A percentile compares a stretch with the other conserved stretches of the same genome.
These are phyloP conservation scores for Pyracantha coccinea DNA, from an alignment of 331 rosid species.

Conservation along the genomic window DNA sequence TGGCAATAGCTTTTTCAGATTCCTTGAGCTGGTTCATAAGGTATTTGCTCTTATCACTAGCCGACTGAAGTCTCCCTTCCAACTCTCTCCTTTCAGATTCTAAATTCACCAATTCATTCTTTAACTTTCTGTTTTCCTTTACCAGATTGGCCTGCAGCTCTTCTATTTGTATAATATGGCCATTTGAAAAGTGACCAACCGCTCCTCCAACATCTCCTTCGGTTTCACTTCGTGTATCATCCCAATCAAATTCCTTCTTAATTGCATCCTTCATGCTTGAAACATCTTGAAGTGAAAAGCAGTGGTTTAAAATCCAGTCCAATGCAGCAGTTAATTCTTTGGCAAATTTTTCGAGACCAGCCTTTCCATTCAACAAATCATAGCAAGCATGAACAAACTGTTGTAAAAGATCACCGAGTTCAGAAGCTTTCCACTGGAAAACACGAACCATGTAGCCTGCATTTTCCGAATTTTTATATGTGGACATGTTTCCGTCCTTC, in stretches of 20 bases:
- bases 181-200: slow-evolving; percentile 25
- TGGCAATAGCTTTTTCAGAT: slow-evolving; percentile 38
- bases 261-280: slow-evolving; percentile 73
- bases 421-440: slow-evolving; percentile 85
- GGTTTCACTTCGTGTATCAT: slow-evolving; percentile 63
- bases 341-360: slow-evolving; percentile 36
- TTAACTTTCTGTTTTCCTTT: slow-evolving; percentile 33
- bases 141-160: slow-evolving; percentile 27
- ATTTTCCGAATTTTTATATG: slow-evolving; percentile 37
- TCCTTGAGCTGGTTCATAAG: slow-evolving; percentile 43
- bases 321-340: slow-evolving; percentile 47
- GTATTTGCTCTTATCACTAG: slow-evolving; percentile 32
- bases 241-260: slow-evolving; percentile 71
- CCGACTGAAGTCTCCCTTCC: slow-evolving; percentile 42
- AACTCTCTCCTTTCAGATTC: slow-evolving; percentile 43
- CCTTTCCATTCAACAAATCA: slow-evolving; percentile 48
- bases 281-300: slow-evolving; percentile 89
- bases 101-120: slow-evolving; percentile 24
- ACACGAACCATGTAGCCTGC: slow-evolving; percentile 64
- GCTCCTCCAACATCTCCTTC: slow-evolving; percentile 57
- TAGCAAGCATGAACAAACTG: slow-evolving; percentile 54
- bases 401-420: slow-evolving; percentile 49
- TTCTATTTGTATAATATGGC: slow-evolving; percentile 23
- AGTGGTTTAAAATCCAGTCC: slow-evolving; percentile 90
- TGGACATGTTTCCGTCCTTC: slow-evolving; percentile 17